Evolutionary conservation across 2,329 filamentous ascomycete genomes (phyloP).

Genomic region (Talaromyces atroroseus): DNA sequence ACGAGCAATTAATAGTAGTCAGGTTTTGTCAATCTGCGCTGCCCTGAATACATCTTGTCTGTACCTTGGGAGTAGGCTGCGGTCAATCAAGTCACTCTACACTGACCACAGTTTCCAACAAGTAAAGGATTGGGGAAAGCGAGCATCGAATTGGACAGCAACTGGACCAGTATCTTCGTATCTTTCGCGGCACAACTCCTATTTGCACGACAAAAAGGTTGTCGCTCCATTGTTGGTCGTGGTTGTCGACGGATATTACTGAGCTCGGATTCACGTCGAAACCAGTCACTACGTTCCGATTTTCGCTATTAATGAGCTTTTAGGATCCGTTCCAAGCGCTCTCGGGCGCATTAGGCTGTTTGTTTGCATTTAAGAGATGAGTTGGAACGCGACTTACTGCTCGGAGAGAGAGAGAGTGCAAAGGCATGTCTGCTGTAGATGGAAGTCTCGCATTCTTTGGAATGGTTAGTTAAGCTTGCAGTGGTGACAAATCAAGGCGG

Average conservation of each 20-base stretch:
- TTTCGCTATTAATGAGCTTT: constrained; percentile 16
- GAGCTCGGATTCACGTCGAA: background rate
- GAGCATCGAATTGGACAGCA: background rate
- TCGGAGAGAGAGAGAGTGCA: background rate
- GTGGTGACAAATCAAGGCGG: background rate
- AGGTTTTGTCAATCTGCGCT: background rate
- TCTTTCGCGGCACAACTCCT: background rate
- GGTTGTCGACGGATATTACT: background rate
- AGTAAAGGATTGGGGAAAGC: background rate
- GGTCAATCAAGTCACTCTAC: background rate
- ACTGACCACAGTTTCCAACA: background rate
- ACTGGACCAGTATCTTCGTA: background rate
- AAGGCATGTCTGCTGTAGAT: background rate
- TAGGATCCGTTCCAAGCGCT: constrained; percentile 34
- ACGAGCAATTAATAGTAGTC: background rate
- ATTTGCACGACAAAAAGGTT: background rate
- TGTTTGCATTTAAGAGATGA: constrained; percentile 1
- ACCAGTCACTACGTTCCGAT: background rate
- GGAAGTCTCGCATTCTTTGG: background rate
- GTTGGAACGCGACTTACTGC: background rate
- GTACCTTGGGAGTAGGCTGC: background rate
- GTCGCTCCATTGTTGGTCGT: background rate
- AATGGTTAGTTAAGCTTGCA: background rate
- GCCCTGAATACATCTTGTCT: background rate
- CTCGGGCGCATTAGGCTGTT: background rate